Evolutionary conservation across 495 filamentous ascomycete genomes (phyloP), one percentile per base, ranked within the genome.

Genomic region (Patellaria atrata): DNA sequence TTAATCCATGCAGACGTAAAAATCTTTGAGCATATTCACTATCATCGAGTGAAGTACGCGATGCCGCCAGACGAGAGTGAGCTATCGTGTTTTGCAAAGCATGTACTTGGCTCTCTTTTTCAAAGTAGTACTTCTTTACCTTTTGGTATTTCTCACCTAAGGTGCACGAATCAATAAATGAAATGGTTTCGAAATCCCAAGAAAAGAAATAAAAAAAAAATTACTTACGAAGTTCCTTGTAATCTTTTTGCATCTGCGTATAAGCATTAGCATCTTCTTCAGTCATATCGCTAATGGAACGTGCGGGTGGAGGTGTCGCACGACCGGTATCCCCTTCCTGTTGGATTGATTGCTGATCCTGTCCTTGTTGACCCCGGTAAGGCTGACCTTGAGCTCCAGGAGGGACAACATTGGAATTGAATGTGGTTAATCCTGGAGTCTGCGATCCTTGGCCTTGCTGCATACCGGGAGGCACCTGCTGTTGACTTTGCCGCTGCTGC

Each of bases 91-190:
- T 96, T 57, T 97, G 89, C 8, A 97, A 71, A 49, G 85, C 79
- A 53, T 94, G 83, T 8, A 97, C 82, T 52, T 96, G 87, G 29
- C 77, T 64, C 50, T 91, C 86, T 46, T 85, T 84, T 38, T 97
- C 89, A 53, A 96, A 97, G 53, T 94, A 97, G 43, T 93, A 79
- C 21, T 81, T 73, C 62, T 97, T 97, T 32, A 97, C 89, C 54
- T 94, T 94, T 58, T 83, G 83, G 53, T 97, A 97, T 63, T 97
- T 97, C 43, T 70, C 72, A 53, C 82, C 86, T 94, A 50, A 26
- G 10, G 27, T 14, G 10, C 1, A 50, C 32, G 8, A 12, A 17
- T 5, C 21, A 27, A 6, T 5, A 13, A 9, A 25, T 13, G 4
- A 27, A 18, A 23, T n/a, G 9, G 10, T 6, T 13, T 9, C 7